phyloP scores from a whole-genome alignment of 164 flowering plant species.

The Vitis cinerea region DNA sequence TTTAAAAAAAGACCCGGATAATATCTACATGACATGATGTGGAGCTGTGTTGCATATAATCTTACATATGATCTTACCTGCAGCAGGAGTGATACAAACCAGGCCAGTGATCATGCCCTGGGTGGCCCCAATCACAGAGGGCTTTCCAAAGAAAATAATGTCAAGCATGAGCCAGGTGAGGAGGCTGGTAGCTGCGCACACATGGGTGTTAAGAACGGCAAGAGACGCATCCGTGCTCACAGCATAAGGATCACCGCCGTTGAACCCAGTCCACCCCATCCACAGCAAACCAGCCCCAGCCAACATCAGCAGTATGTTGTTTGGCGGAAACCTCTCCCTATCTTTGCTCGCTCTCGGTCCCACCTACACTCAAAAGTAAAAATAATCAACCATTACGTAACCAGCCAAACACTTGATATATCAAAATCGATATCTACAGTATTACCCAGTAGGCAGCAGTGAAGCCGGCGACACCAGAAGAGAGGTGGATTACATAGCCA shows the following conservation, averaged over 20 bases:
- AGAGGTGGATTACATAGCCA: constrained; percentile 48
- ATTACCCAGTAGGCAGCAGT: constrained; percentile 58
- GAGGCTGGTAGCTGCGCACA: constrained; percentile 50
- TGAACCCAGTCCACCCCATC: constrained; percentile 65
- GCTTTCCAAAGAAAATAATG: constrained; percentile 48
- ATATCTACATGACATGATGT: too few species aligned
- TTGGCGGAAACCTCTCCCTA: constrained; percentile 44
- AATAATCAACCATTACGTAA: too few species aligned
- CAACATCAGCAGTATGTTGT: constrained; percentile 49
- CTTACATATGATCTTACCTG: constrained; percentile 25
- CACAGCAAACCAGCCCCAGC: constrained; percentile 53
- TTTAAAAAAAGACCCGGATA: too few species aligned
- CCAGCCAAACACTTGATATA: too few species aligned
- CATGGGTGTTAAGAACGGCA: constrained; percentile 54
- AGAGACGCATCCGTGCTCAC: constrained; percentile 43
- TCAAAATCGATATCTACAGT: too few species aligned
- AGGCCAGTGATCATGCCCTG: constrained; percentile 49
- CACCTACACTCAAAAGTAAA: constrained; percentile 23
- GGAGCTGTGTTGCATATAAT: too few species aligned
- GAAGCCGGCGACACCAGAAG: constrained; percentile 57
- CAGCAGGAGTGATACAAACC: constrained; percentile 54
- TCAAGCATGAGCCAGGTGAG: constrained; percentile 48
- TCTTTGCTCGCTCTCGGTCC: constrained; percentile 45
- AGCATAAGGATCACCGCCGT: constrained; percentile 51
- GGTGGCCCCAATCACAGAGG: constrained; percentile 47